phyloP scores from a whole-genome alignment of 192 early-diverging fungal species.

The Backusella circina region DNA sequence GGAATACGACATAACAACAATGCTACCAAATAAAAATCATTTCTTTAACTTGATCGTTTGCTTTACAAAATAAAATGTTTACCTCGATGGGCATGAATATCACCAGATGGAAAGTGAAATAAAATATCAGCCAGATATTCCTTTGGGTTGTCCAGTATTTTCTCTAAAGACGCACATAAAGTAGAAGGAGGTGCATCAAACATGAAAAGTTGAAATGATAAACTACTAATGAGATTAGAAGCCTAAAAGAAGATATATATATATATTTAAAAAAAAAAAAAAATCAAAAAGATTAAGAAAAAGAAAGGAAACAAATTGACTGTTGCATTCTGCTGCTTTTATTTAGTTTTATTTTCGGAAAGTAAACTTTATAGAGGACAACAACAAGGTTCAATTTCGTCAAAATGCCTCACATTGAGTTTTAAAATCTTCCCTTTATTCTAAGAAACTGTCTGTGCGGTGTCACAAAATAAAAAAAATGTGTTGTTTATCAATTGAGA shows the following conservation, averaged over 20 bases:
- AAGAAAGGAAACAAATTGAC: neutral
- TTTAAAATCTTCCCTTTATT: neutral
- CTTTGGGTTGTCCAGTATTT: conserved; percentile 17
- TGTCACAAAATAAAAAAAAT: neutral
- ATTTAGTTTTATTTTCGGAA: neutral
- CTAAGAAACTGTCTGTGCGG: neutral
- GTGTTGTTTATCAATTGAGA: neutral
- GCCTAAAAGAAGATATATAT: neutral
- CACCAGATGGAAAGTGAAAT: conserved; percentile 9
- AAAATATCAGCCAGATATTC: conserved; percentile 28
- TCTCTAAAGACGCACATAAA: conserved; percentile 15
- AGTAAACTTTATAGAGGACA: neutral
- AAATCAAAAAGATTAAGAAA: neutral
- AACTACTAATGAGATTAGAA: neutral
- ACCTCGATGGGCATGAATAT: conserved; percentile 31
- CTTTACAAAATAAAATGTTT: conserved; percentile 5
- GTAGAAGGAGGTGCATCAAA: conserved; percentile 12
- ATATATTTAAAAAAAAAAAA: neutral
- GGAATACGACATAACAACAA: neutral
- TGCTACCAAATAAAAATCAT: neutral
- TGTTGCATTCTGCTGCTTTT: neutral
- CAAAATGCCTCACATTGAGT: conserved; percentile 2
- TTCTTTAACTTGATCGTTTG: neutral
- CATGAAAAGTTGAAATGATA: conserved; percentile 6
- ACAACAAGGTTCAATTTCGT: neutral